Evolutionary conservation across 371 early-diverging fungal species (phyloP).

Genomic region (Rhizomucor miehei): DNA sequence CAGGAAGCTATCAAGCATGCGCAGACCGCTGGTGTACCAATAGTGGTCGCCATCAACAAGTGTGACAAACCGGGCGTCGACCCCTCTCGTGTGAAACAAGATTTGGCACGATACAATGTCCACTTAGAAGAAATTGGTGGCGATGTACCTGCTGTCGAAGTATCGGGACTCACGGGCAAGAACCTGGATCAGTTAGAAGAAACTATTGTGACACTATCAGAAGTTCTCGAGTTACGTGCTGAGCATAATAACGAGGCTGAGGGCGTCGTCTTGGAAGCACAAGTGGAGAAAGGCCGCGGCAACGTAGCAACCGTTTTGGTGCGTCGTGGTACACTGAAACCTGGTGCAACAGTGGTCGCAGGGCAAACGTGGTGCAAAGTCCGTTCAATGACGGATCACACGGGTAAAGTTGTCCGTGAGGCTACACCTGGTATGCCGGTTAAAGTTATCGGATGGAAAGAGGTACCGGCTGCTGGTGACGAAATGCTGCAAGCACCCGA

Average conservation of each 20-base stretch:
- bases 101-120: constrained; percentile 75
- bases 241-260: constrained; percentile 72
- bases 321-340: constrained; percentile 77
- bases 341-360: constrained; percentile 80
- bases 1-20: constrained; percentile 93
- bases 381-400: constrained; percentile 79
- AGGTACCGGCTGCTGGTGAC: constrained; percentile 89
- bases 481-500: constrained; percentile 74
- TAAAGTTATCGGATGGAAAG: constrained; percentile 92
- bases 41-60: constrained; percentile 96
- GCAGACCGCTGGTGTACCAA: constrained; percentile 83
- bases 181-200: constrained; percentile 89
- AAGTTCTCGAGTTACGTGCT: constrained; percentile 83
- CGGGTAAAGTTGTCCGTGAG: constrained; percentile 63
- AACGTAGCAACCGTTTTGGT: constrained; percentile 87
- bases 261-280: constrained; percentile 87
- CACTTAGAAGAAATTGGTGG: constrained; percentile 94
- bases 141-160: constrained; percentile 86
- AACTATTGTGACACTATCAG: constrained; percentile 81
- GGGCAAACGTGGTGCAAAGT: constrained; percentile 88
- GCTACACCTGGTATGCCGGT: constrained; percentile 91
- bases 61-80: constrained; percentile 90
- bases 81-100: constrained; percentile 70
- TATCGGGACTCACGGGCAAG: constrained; percentile 84
- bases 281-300: constrained; percentile 82